A percentile compares a stretch with the other conserved stretches of the same genome.
phyloP scores from a whole-genome alignment of 2,329 filamentous ascomycete genomes.

The Teratosphaeria nubilosa region DNA sequence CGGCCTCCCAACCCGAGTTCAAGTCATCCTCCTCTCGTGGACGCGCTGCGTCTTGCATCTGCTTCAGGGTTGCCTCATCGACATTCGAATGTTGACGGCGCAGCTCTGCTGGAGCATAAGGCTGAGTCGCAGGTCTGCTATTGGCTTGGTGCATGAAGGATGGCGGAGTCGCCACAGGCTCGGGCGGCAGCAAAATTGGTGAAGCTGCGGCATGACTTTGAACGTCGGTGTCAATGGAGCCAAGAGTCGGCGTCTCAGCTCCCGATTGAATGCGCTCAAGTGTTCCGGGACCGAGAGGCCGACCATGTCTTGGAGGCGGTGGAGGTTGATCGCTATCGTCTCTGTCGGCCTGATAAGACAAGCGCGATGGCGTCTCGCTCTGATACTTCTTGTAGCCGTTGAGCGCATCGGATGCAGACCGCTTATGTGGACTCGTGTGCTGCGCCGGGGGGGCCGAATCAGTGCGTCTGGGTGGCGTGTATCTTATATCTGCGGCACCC shows the following conservation, averaged over 20 bases:
- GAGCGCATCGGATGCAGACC: conserved; percentile 40
- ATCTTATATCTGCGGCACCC: conserved; percentile 16
- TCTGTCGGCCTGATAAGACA: conserved; percentile 27
- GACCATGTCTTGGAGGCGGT: conserved; percentile 31
- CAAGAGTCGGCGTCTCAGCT: conserved; percentile 38
- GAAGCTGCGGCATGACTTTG: conserved; percentile 28
- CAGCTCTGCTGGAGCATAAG: conserved; percentile 66
- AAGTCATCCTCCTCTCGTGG: not conserved
- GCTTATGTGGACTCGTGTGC: conserved; percentile 30
- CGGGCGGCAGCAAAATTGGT: conserved; percentile 41
- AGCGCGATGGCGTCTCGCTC: conserved; percentile 28
- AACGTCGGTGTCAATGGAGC: conserved; percentile 41
- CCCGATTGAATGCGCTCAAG: conserved; percentile 50
- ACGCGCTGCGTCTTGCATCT: conserved; percentile 58
- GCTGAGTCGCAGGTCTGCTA: conserved; percentile 57
- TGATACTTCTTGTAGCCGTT: conserved; percentile 32
- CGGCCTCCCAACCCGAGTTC: conserved; percentile 3
- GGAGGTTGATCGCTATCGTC: conserved; percentile 29
- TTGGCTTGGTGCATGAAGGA: conserved; percentile 68
- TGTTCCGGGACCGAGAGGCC: conserved; percentile 25
- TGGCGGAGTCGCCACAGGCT: conserved; percentile 69
- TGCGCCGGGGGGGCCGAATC: conserved; percentile 33
- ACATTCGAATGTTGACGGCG: conserved; percentile 74
- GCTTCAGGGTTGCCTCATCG: conserved; percentile 68
- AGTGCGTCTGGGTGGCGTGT: conserved; percentile 27